A percentile compares a stretch with the other conserved stretches of the same genome.
Conservation (phyloP, 805 yeast species). For the Candida ficus region DNA sequence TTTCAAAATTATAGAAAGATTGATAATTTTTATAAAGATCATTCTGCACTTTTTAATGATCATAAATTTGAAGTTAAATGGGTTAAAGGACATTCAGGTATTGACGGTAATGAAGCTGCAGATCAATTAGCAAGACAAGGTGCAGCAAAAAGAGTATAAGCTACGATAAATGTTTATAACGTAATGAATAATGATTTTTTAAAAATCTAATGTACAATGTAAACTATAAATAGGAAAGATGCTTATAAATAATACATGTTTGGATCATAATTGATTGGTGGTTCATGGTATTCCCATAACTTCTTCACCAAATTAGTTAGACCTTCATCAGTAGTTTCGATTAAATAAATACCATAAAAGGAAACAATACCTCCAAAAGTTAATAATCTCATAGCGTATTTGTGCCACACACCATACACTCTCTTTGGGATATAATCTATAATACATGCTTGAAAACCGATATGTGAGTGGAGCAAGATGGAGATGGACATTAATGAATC, state of each 20-base stretch:
- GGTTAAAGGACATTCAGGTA: slow-evolving; percentile 71
- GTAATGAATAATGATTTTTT: neutral
- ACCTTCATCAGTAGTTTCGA: slow-evolving; percentile 67
- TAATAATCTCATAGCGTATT: slow-evolving; percentile 52
- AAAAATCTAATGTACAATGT: too few species aligned
- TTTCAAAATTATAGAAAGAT: slow-evolving; percentile 38
- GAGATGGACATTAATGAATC: slow-evolving; percentile 55
- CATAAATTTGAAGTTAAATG: slow-evolving; percentile 44
- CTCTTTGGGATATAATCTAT: slow-evolving; percentile 73
- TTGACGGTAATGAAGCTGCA: slow-evolving; percentile 70
- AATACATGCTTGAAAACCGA: slow-evolving; percentile 74
- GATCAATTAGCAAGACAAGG: slow-evolving; percentile 71
- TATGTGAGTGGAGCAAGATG: slow-evolving; percentile 57
- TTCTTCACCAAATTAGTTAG: slow-evolving; percentile 41
- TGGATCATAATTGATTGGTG: slow-evolving; percentile 15
- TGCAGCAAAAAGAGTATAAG: slow-evolving; percentile 24
- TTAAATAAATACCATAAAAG: slow-evolving; percentile 64
- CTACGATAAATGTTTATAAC: neutral
- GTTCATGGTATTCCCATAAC: slow-evolving; percentile 28
- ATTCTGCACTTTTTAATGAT: slow-evolving; percentile 22
- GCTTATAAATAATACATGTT: slow-evolving; percentile 7
- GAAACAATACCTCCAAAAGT: slow-evolving; percentile 60
- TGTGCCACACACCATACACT: slow-evolving; percentile 64
- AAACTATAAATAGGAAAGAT: neutral
- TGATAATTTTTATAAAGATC: slow-evolving; percentile 29